Conservation (phyloP, 768 basidiomycete genomes). For the Cystofilobasidium ferigula region DNA sequence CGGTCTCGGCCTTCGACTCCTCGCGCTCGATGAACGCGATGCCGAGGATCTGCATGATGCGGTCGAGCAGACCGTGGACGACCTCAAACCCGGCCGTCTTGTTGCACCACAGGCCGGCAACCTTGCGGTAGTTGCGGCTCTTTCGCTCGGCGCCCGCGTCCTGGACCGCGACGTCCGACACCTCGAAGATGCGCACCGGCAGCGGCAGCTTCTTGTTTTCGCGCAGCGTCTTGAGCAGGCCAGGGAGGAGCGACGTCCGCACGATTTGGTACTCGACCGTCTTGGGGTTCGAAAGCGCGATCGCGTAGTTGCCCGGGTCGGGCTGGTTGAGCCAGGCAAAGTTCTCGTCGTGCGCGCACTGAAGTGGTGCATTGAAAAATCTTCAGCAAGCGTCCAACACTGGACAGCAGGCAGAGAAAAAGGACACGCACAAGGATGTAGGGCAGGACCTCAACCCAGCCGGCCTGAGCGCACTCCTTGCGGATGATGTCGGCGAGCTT, state of each 20-base stretch:
- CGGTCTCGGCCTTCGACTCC: constrained; percentile 51
- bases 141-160: constrained; percentile 69
- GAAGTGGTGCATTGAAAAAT: constrained; percentile 25
- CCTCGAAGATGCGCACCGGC: constrained; percentile 87
- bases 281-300: constrained; percentile 93
- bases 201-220: constrained; percentile 90
- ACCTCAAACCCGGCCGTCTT: constrained; percentile 95
- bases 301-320: constrained; percentile 68
- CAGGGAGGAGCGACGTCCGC: constrained; percentile 87
- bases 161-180: constrained; percentile 84
- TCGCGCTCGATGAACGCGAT: constrained; percentile 60
- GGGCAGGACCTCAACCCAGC: constrained; percentile 91
- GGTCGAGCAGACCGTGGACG: constrained; percentile 85
- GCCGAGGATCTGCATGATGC: constrained; percentile 92
- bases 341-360: constrained; percentile 94
- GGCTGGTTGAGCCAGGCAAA: constrained; percentile 80
- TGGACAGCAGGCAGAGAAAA: no score
- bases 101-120: constrained; percentile 90
- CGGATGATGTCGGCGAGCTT: constrained; percentile 80
- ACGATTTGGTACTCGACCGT: constrained; percentile 97
- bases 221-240: constrained; percentile 88
- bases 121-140: constrained; percentile 66
- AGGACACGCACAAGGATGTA: constrained; percentile 76
- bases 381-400: no score
- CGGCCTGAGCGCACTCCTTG: constrained; percentile 81